These are phyloP conservation scores for Citrullus amarus DNA, from an alignment of 306 rosid genomes.

Conservation along the genomic window DNA sequence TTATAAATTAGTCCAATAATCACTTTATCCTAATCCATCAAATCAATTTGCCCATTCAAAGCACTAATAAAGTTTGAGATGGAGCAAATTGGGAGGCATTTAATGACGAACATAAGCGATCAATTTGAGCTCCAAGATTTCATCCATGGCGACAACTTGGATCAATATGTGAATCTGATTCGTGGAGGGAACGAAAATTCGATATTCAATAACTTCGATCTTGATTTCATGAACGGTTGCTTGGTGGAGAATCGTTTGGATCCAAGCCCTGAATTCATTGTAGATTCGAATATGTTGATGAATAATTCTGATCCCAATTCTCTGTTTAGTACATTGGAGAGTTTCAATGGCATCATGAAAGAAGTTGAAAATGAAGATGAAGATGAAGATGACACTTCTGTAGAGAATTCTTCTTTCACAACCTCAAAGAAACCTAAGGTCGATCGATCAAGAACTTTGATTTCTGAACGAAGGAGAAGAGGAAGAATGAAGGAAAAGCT, in stretches of 20 bases:
- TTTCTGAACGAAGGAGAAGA: conserved; percentile 73
- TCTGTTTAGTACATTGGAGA: conserved; percentile 29
- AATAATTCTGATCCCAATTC: conserved; percentile 28
- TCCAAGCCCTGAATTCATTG: conserved; percentile 10
- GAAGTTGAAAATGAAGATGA: conserved; percentile 9
- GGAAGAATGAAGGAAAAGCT: conserved; percentile 86
- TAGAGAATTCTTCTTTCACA: conserved; percentile 34
- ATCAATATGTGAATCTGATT: conserved; percentile 56
- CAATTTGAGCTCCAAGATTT: conserved; percentile 51
- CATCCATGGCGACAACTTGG: conserved; percentile 40
- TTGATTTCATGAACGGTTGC: conserved; percentile 35
- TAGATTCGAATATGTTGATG: conserved; percentile 12
- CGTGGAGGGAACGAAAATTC: conserved; percentile 44
- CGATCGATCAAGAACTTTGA: conserved; percentile 65
- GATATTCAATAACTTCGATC: conserved; percentile 21
- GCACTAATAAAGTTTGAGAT: neutral
- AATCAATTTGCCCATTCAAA: neutral
- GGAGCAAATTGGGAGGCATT: conserved; percentile 23
- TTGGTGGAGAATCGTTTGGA: conserved; percentile 25
- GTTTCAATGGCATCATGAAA: conserved; percentile 23
- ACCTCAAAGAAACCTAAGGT: conserved; percentile 27
- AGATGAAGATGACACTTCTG: conserved; percentile 24
- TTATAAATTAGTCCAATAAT: neutral
- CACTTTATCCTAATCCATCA: neutral
- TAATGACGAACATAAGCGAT: conserved; percentile 15